Evolutionary conservation across 2,329 filamentous ascomycete genomes (phyloP).

Genomic region (Didymosphaeria variabile): DNA sequence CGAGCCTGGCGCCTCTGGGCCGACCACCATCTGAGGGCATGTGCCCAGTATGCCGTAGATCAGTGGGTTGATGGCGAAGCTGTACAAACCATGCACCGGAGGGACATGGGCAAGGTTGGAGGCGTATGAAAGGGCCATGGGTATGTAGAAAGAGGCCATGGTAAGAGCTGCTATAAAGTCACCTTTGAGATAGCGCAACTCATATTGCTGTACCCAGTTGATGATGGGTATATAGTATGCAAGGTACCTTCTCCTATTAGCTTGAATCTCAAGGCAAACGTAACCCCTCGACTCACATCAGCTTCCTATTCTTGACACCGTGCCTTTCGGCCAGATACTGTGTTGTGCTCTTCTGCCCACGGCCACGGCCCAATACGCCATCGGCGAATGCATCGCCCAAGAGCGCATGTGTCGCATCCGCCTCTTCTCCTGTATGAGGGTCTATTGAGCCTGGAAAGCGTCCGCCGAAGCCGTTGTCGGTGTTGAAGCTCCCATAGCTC

Average conservation of each 20-base stretch:
- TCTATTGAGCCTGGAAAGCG: slow-evolving; percentile 45
- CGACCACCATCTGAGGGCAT: slow-evolving; percentile 91
- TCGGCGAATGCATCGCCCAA: slow-evolving; percentile 56
- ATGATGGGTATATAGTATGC: slow-evolving; percentile 92
- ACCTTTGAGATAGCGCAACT: slow-evolving; percentile 80
- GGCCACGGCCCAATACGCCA: slow-evolving; percentile 52
- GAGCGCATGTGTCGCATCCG: slow-evolving; percentile 49
- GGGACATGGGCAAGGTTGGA: slow-evolving; percentile 92
- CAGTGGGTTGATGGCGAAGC: slow-evolving; percentile 91
- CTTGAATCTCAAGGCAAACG: neutral
- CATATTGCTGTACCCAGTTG: slow-evolving; percentile 90
- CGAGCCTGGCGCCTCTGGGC: slow-evolving; percentile 92
- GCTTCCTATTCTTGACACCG: slow-evolving; percentile 75
- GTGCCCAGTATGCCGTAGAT: slow-evolving; percentile 92
- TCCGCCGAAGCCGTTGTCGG: slow-evolving; percentile 51
- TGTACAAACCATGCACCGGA: slow-evolving; percentile 91
- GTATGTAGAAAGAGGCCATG: slow-evolving; percentile 98
- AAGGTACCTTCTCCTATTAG: slow-evolving; percentile 71
- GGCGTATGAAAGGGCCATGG: slow-evolving; percentile 93
- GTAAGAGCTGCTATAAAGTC: slow-evolving; percentile 90
- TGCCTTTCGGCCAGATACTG: slow-evolving; percentile 75
- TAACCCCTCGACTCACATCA: slow-evolving; percentile 69
- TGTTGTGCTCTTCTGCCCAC: slow-evolving; percentile 75
- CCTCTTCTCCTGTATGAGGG: slow-evolving; percentile 36
- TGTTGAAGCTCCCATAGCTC: slow-evolving; percentile 62